Evolutionary conservation across 768 basidiomycete species (phyloP).

Genomic region (Boletus tomentosulus): DNA sequence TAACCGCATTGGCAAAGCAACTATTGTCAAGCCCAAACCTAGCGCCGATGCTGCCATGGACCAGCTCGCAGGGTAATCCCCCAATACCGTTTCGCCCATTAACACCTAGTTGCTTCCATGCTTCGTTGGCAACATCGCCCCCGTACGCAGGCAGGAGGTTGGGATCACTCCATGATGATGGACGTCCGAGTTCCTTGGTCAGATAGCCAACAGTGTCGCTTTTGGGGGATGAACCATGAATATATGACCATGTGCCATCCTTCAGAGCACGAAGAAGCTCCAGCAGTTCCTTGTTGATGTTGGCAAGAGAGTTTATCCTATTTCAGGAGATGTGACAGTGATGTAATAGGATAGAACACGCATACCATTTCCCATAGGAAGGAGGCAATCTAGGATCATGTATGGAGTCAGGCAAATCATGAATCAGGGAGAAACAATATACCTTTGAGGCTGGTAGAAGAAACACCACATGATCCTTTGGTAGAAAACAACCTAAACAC

Average conservation of each 20-base stretch:
- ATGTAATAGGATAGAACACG: background rate
- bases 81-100: slow-evolving; percentile 51
- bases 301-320: slow-evolving; percentile 67
- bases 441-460: slow-evolving; percentile 75
- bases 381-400: slow-evolving; percentile 33
- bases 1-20: slow-evolving; percentile 54
- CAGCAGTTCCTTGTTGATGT: slow-evolving; percentile 59
- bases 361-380: slow-evolving; percentile 60
- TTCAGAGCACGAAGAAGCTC: slow-evolving; percentile 51
- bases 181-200: slow-evolving; percentile 54
- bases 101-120: slow-evolving; percentile 58
- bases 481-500: background rate
- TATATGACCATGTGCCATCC: slow-evolving; percentile 58
- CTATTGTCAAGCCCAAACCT: slow-evolving; percentile 46
- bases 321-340: background rate
- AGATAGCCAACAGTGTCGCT: slow-evolving; percentile 41
- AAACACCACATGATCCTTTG: slow-evolving; percentile 87
- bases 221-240: slow-evolving; percentile 36
- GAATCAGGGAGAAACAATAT: slow-evolving; percentile 1
- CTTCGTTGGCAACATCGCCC: slow-evolving; percentile 43
- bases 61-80: slow-evolving; percentile 72
- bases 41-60: slow-evolving; percentile 56
- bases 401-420: background rate
- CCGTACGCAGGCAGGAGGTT: slow-evolving; percentile 57
- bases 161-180: slow-evolving; percentile 63